These are phyloP conservation scores for Magnusiomyces paraingens DNA, from an alignment of 1,139 yeast species.

Conservation along the genomic window DNA sequence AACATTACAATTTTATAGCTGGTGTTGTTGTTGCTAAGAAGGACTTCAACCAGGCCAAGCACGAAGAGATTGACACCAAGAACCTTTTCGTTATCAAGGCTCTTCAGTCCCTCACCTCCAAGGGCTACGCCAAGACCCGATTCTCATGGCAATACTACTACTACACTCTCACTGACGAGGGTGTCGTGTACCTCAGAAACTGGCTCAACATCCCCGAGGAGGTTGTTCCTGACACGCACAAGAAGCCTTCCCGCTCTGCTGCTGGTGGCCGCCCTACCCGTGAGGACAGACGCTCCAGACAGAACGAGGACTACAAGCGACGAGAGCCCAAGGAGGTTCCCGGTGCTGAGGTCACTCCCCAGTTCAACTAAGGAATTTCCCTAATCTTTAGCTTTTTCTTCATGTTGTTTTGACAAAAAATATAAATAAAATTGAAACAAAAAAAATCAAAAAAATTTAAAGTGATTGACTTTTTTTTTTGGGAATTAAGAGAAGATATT, in stretches of 20 bases:
- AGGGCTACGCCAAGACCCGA: conserved; percentile 99
- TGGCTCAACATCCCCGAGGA: conserved; percentile 98
- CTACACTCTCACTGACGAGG: conserved; percentile 99
- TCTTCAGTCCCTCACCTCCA: conserved; percentile 97
- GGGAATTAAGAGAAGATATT: too few relatives aligned
- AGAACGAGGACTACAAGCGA: conserved; percentile 42
- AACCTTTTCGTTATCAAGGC: conserved; percentile 99
- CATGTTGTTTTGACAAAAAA: not conserved
- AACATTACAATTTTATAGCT: conserved; percentile 43
- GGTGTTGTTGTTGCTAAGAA: conserved; percentile 99
- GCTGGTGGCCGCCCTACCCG: conserved; percentile 38
- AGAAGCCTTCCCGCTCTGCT: conserved; percentile 89
- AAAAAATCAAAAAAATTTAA: not conserved
- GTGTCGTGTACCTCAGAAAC: conserved; percentile 97
- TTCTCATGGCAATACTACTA: conserved; percentile 99
- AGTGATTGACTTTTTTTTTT: too few relatives aligned
- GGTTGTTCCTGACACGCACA: conserved; percentile 97
- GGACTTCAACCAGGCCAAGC: conserved; percentile 96
- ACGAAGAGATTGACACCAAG: conserved; percentile 96
- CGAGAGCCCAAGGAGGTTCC: conserved; percentile 32
- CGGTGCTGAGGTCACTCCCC: conserved; percentile 31
- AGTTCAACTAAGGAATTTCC: conserved; percentile 23
- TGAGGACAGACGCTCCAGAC: conserved; percentile 31
- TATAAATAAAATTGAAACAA: conserved; percentile 3
- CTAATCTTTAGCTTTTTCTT: conserved; percentile 1